A percentile compares a stretch with the other conserved stretches of the same genome.
These are phyloP conservation scores for Tripterygium wilfordii DNA, from an alignment of 177 flowering plant genomes.

Conservation along the genomic window DNA sequence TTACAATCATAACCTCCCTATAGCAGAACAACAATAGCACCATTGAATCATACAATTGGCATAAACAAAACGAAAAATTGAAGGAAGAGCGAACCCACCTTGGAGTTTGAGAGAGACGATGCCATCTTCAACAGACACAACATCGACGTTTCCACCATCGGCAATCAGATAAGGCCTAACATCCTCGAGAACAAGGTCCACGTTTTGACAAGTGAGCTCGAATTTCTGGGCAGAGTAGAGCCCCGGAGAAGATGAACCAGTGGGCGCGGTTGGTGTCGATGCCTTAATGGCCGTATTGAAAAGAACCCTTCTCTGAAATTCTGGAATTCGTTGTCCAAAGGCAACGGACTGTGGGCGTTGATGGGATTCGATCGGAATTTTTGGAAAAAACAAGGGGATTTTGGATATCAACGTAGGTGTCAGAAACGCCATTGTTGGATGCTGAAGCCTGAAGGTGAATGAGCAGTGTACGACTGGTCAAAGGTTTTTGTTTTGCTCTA, in stretches of 20 bases:
- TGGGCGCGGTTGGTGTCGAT: constrained; percentile 15
- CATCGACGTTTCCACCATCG: constrained; percentile 95
- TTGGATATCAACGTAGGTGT: background rate
- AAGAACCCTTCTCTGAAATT: background rate
- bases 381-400: background rate
- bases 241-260: constrained; percentile 47
- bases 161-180: constrained; percentile 87
- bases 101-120: constrained; percentile 76
- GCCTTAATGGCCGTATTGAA: constrained; percentile 16
- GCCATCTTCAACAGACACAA: constrained; percentile 90
- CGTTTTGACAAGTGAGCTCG: constrained; percentile 71
- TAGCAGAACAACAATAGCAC: background rate
- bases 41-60: too few relatives aligned
- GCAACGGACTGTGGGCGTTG: background rate
- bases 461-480: too few relatives aligned
- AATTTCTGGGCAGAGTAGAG: constrained; percentile 68
- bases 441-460: too few relatives aligned
- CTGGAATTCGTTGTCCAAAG: background rate
- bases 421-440: constrained; percentile 15
- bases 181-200: constrained; percentile 79
- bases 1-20: too few relatives aligned
- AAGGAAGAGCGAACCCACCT: constrained; percentile 32
- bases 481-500: too few relatives aligned
- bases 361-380: background rate
- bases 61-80: background rate